A percentile compares a stretch with the other conserved stretches of the same genome.
Evolutionary conservation across 805 yeast genomes (phyloP).

Genomic region (Dipodascus geniculatus): DNA sequence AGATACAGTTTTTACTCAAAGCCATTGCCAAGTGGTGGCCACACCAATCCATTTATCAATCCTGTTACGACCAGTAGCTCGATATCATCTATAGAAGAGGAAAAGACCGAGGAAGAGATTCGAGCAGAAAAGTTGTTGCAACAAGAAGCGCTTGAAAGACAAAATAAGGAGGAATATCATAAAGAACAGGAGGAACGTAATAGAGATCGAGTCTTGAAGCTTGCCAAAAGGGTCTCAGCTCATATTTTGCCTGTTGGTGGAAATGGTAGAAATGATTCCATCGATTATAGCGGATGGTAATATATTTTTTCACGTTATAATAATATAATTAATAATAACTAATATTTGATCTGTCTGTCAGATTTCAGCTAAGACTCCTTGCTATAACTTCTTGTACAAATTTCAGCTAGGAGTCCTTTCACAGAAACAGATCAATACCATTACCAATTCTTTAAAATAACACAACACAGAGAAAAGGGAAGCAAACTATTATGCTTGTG

Average conservation of each 20-base stretch:
- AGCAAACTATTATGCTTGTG: too few species aligned
- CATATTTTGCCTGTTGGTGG: background rate
- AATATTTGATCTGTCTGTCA: too few species aligned
- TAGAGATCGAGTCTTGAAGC: background rate
- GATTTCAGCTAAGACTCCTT: too few species aligned
- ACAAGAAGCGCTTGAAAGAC: too few species aligned
- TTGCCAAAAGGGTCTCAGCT: background rate
- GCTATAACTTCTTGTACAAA: too few species aligned
- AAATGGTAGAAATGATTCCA: background rate
- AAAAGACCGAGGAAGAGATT: background rate
- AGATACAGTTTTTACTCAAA: background rate
- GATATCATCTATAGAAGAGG: background rate
- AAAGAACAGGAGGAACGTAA: background rate
- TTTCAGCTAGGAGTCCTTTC: too few species aligned
- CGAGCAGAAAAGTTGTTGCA: background rate
- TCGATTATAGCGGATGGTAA: conserved; percentile 1
- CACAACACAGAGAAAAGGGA: too few species aligned
- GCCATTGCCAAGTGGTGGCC: background rate
- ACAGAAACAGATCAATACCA: too few species aligned
- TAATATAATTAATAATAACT: too few species aligned
- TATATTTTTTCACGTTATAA: too few species aligned
- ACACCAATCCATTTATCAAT: background rate
- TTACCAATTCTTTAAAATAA: too few species aligned
- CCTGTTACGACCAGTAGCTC: background rate
- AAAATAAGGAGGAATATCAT: background rate